Base-by-base conservation (phyloP, 768 basidiomycete genomes). In the Stropharia rugosoannulata region DNA sequence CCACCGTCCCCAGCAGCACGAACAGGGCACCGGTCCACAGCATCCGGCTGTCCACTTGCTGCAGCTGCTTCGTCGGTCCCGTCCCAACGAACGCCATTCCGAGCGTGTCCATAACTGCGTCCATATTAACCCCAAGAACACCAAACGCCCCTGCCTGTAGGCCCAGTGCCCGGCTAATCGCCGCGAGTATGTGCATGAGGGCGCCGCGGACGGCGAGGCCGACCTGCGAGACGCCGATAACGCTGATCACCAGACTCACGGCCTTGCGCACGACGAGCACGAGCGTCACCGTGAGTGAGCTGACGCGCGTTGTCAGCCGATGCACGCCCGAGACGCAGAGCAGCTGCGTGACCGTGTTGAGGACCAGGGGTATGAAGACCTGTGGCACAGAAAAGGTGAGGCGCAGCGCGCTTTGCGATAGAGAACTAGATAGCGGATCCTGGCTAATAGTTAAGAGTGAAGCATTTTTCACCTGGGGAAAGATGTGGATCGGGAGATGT, bases 281-380 rank as follows among this genome's bases (percentile, higher is more conserved):
- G 52, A 93, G 85, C 3, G 88, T 90, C 15, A 94, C 91, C 0
- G 83, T 88, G 39, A 94, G 76, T 9, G 87, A 79, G 48, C 81
- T 83, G 5, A 92, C 87, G 44, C 84, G 81, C 0, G 86, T 85
- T 0, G 93, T 93, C 58, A 98, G 79, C 45, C 91, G 78, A 68
- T 97, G 86, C 42, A 96, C 95, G 32, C 95, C 95, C 0, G 90
- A 76, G 13, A 89, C 86, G 70, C 95, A 98, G 7, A 95, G 57
- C 4, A 94, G 77, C 66, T 95, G 93, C 0, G 94, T 95, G 38
- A 86, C 54, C 8, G 94, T 87, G 72, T 95, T 96, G 35, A 90
- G 69, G 13, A 80, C 64, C 39, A 98, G 80, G 4, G 87, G 81
- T 12, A 86, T 51, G 62, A 85, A 79, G 36, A 86, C 80, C 15